Base-by-base conservation (phyloP, 2,329 filamentous ascomycete genomes). In the Talaromyces sp. region DNA sequence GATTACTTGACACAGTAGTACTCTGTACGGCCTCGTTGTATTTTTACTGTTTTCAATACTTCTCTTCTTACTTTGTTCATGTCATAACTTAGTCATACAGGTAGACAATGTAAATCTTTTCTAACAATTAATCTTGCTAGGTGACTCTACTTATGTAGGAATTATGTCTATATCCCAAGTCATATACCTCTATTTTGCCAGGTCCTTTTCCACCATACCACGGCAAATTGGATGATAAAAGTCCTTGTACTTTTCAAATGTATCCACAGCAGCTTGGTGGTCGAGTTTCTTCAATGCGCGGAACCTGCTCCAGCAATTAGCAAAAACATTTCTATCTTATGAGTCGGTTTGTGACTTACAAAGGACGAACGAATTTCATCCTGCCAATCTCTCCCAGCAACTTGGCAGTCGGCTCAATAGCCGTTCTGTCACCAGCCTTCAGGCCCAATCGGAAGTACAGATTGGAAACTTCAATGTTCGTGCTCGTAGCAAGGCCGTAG, bases 171-270 rank as follows among this genome's bases (percentile, higher is more conserved):
- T 19, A 46, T 24, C 19, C 24, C 4, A 46, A 46, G 9, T 9
- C n/a, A n/a, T 31, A 21, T 31, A n/a, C 12, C 14, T 21, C 14
- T 21, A 61, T 52, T 74, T 71, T 8, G 79, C 80, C 67, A 82
- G 75, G 74, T 95, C 90, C 81, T 96, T 97, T 77, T 91, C 89
- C 2, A 95, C 86, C 86, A 96, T 89, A 8, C 81, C 85, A 63
- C 85, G 85, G 73, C 92, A 97, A 67, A 97, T 97, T 2, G 94
- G 94, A 72, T 97, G 93, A 72, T 97, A 99, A 71, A 97, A 97
- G 64, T 92, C 88, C 75, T 84, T 89, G 73, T 96, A 88, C 82
- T 88, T 89, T 77, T 89, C 84, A 76, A 96, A 97, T 0, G 92
- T 96, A 72, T 86, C 80, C 57, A 93, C 75, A 0, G 94, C 93